These are phyloP conservation scores for Colletotrichum neosansevieriae DNA, from an alignment of 2,329 filamentous ascomycete genomes.

Conservation along the genomic window DNA sequence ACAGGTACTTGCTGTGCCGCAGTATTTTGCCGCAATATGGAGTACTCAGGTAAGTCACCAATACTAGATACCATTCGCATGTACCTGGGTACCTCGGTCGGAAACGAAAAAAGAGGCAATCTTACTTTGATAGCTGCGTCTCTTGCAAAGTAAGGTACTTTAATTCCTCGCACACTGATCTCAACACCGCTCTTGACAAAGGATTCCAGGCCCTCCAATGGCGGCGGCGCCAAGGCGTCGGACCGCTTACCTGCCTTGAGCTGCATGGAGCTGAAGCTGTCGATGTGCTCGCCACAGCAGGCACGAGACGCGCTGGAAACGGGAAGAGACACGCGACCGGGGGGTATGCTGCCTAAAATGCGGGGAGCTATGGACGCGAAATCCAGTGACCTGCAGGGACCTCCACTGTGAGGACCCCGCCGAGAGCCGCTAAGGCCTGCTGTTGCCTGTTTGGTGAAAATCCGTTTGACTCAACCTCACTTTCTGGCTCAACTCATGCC, in stretches of 20 bases:
- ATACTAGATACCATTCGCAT: background rate
- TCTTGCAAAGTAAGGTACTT: too few relatives aligned
- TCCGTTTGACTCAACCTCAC: conserved; percentile 11
- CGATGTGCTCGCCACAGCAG: conserved; percentile 5
- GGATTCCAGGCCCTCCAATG: background rate
- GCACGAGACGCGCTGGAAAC: conserved; percentile 31
- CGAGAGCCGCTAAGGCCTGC: conserved; percentile 21
- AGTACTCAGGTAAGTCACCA: too few relatives aligned
- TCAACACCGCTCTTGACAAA: background rate
- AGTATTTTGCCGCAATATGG: too few relatives aligned
- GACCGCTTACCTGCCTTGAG: background rate
- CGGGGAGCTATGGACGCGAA: conserved; percentile 29
- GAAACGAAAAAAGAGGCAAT: too few relatives aligned
- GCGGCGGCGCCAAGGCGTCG: conserved; percentile 1
- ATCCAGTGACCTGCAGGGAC: conserved; percentile 36
- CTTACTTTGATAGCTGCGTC: too few relatives aligned
- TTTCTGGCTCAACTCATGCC: background rate
- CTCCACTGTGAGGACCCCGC: conserved; percentile 7
- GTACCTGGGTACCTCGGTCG: background rate
- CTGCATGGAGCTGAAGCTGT: conserved; percentile 12
- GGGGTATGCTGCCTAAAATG: conserved; percentile 39
- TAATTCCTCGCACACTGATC: background rate
- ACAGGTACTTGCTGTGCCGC: too few relatives aligned
- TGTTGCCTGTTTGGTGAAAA: conserved; percentile 33
- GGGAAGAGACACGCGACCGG: conserved; percentile 17